Percentiles rank a stretch among this genome's conserved stretches.
These are phyloP conservation scores for Trichoderma citrinoviride DNA, from an alignment of 2,329 filamentous ascomycete species.

Conservation along the genomic window DNA sequence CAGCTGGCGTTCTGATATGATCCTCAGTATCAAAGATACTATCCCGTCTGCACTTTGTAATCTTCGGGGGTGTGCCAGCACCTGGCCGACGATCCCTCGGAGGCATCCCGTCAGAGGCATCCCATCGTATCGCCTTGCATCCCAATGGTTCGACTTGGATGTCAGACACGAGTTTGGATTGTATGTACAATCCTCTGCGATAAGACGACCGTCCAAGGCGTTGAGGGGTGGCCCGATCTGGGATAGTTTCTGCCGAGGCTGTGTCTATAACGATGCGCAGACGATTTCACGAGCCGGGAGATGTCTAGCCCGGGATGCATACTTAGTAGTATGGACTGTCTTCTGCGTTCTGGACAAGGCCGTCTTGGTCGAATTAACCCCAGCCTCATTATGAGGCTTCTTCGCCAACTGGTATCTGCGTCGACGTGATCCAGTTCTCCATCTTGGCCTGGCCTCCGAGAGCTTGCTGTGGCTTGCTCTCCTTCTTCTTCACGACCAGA, in stretches of 20 bases:
- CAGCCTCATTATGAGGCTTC: slow-evolving; percentile 30
- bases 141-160: neutral
- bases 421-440: slow-evolving; percentile 82
- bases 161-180: neutral
- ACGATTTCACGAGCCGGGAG: neutral
- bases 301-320: neutral
- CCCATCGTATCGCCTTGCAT: neutral
- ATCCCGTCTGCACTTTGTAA: neutral
- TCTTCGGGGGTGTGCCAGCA: neutral
- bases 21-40: neutral
- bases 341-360: neutral
- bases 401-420: slow-evolving; percentile 57
- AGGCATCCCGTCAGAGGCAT: no score
- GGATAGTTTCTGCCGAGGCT: neutral
- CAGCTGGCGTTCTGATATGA: neutral
- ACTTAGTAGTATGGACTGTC: neutral
- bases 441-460: slow-evolving; percentile 65
- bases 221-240: neutral
- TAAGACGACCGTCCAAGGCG: neutral
- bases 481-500: slow-evolving; percentile 78
- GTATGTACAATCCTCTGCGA: neutral
- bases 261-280: neutral
- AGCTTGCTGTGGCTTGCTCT: slow-evolving; percentile 44
- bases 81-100: neutral
- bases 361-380: neutral